Percentiles rank a stretch among this genome's conserved stretches.
These are phyloP conservation scores for Sclerotinia spermophila DNA, from an alignment of 2,329 filamentous ascomycete genomes.

Conservation along the genomic window DNA sequence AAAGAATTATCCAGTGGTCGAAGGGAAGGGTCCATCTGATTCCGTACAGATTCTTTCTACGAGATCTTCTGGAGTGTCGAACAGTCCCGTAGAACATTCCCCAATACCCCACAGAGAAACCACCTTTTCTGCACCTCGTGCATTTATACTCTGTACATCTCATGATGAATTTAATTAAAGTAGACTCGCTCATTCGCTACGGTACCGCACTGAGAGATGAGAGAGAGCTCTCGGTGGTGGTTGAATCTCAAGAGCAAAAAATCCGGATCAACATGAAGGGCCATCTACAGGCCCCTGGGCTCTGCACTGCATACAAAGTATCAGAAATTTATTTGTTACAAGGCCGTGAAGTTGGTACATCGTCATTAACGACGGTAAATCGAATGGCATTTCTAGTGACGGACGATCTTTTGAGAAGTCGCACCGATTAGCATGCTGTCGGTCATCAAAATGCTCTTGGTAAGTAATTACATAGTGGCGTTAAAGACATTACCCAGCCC, in stretches of 20 bases:
- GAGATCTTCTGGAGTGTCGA: background rate
- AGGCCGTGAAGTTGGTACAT: background rate
- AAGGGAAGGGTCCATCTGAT: constrained; percentile 3
- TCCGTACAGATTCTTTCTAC: background rate
- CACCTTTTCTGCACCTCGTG: constrained; percentile 1
- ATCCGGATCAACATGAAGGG: constrained; percentile 6
- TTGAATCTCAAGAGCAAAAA: background rate
- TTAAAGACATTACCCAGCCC: constrained; percentile 5
- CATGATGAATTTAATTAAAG: background rate
- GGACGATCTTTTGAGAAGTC: constrained; percentile 5
- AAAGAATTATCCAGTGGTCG: background rate
- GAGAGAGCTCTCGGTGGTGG: background rate
- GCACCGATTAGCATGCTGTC: constrained; percentile 12
- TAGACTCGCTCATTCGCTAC: background rate
- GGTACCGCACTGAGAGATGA: constrained; percentile 1
- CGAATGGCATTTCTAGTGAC: background rate
- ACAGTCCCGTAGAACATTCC: constrained; percentile 4
- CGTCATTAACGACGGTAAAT: background rate
- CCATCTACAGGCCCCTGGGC: constrained; percentile 3
- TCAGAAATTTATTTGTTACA: background rate
- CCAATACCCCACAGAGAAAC: constrained; percentile 13
- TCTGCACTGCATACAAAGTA: background rate
- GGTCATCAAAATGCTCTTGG: background rate
- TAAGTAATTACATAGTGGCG: background rate
- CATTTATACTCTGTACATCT: background rate